Conservation (phyloP, 768 basidiomycete genomes). For the Suillus subluteus region DNA sequence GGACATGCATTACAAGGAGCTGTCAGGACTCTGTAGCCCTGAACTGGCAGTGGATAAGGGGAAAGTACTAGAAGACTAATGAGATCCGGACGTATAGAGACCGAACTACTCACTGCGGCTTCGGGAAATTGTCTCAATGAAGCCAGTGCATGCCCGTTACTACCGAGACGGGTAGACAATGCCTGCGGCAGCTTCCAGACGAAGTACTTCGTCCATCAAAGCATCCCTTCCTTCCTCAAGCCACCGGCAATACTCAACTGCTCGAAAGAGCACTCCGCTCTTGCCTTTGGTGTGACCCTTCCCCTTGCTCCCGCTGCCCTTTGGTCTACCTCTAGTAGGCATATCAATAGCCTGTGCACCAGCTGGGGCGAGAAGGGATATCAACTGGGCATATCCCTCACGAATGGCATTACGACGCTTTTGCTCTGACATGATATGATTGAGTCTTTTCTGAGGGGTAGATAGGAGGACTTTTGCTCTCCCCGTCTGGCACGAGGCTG, state of each 20-base stretch:
- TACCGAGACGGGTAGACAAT: slow-evolving; percentile 31
- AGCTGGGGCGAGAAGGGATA: slow-evolving; percentile 78
- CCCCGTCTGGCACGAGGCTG: slow-evolving; percentile 29
- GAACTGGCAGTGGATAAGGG: background rate
- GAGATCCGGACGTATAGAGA: background rate
- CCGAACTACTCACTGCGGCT: background rate
- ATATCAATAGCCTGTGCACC: slow-evolving; percentile 71
- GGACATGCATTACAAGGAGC: background rate
- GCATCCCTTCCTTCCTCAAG: slow-evolving; percentile 82
- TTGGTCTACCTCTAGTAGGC: slow-evolving; percentile 80
- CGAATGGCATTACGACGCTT: slow-evolving; percentile 91
- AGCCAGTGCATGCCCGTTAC: background rate
- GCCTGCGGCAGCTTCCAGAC: slow-evolving; percentile 69
- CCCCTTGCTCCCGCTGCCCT: slow-evolving; percentile 68
- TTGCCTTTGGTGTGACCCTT: slow-evolving; percentile 83
- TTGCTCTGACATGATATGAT: slow-evolving; percentile 95
- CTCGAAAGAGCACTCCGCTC: slow-evolving; percentile 86
- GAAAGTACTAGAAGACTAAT: background rate
- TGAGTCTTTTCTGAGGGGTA: slow-evolving; percentile 84
- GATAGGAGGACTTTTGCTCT: slow-evolving; percentile 71
- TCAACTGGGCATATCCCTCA: slow-evolving; percentile 86
- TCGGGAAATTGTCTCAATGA: background rate
- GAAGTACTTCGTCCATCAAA: slow-evolving; percentile 65
- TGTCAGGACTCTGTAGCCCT: background rate
- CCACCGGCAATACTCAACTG: slow-evolving; percentile 85